phyloP scores from a whole-genome alignment of 2,329 filamentous ascomycete genomes.

The Calonectria ilicicola region DNA sequence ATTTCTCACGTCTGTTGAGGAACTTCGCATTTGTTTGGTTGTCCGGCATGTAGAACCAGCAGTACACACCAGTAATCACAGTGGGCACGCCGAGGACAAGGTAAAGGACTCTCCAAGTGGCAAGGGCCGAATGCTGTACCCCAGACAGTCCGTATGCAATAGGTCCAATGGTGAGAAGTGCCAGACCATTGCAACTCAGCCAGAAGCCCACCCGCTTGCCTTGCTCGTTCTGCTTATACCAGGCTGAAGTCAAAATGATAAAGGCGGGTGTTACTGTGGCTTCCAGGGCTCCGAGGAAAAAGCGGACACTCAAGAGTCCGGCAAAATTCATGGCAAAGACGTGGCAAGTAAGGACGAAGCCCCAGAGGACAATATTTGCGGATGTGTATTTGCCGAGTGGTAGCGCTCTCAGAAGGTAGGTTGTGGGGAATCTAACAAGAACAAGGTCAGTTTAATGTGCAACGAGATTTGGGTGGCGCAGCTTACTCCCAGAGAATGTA shows the following conservation, averaged over 20 bases:
- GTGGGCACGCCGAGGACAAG: constrained; percentile 46
- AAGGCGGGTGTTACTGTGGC: constrained; percentile 41
- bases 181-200: constrained; percentile 36
- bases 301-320: constrained; percentile 34
- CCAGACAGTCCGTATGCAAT: constrained; percentile 39
- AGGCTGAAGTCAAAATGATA: constrained; percentile 39
- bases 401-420: constrained; percentile 45
- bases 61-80: constrained; percentile 56
- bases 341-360: constrained; percentile 43
- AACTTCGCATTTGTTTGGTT: constrained; percentile 70
- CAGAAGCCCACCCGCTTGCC: constrained; percentile 43
- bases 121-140: constrained; percentile 28
- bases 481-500: constrained; percentile 28
- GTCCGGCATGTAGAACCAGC: constrained; percentile 70
- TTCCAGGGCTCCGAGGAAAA: constrained; percentile 41
- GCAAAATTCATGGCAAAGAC: constrained; percentile 35
- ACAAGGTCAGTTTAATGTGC: neutral
- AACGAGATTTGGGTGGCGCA: neutral
- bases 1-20: constrained; percentile 64
- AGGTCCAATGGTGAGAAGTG: constrained; percentile 32
- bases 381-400: constrained; percentile 52
- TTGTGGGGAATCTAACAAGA: constrained; percentile 39
- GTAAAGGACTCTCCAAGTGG: constrained; percentile 50
- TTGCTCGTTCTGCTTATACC: constrained; percentile 48
- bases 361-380: constrained; percentile 55